Base-by-base conservation (phyloP, 2,329 filamentous ascomycete species). In the Metarhizium anisopliae region DNA sequence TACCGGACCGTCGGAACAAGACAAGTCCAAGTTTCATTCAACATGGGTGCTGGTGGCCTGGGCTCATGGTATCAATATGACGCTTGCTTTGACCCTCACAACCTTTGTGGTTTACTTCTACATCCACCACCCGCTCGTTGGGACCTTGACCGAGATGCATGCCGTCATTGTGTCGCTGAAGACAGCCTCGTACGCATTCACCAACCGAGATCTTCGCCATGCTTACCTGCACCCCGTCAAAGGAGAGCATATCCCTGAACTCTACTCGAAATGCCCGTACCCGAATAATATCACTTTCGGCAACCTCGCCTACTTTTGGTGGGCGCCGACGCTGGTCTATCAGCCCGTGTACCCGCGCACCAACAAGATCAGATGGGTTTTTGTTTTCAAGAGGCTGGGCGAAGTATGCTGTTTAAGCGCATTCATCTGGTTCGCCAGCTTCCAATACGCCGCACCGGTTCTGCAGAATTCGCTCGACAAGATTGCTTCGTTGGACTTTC, bases 81-180 rank as follows among this genome's bases (percentile, higher is more conserved):
- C 89, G 0, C 74, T 91, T 25, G 92, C 90, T 58, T 81, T 97
- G 20, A 79, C 83, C 45, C 82, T 95, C 60, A 90, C 92, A 8
- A 94, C 89, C 51, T 84, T 85, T 59, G 84, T 91, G 18, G 92
- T 99, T 18, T 99, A 96, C 75, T 93, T 86, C 70, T 81, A 89
- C 69, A 89, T 99, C 61, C 84, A 95, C 70, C 94, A 99, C 70
- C 94, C 94, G 0, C 81, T 95, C 18, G 95, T 99, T 63, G 94
- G 94, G 47, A 96, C 91, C 0, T 75, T 96, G 51, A 91, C 89
- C 60, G 89, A 97, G 71, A 74, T 95, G 58, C 94, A 99, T 68
- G 91, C 92, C 60, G 85, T 97, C 64, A 89, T 97, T 55, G 92
- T 97, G 52, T 96, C 92, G 86, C 81, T 99, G 65, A 99, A 99